Percentiles rank a stretch among this genome's conserved stretches.
Evolutionary conservation across 2,329 filamentous ascomycete species (phyloP).

Genomic region (Cladophialophora bantiana): DNA sequence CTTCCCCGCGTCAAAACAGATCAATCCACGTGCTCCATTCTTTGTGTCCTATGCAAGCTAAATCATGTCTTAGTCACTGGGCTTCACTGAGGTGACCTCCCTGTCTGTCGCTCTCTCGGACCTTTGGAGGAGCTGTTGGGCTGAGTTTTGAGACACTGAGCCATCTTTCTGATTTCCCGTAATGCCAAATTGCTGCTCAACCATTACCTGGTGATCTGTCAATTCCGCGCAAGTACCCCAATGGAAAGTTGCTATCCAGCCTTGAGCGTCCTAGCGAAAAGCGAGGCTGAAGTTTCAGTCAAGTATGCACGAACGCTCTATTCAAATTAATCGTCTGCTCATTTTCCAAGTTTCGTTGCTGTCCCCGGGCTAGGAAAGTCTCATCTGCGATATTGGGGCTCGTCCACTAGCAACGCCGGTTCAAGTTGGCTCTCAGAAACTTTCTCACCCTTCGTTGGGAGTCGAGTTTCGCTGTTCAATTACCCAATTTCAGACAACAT

Average conservation of each 20-base stretch:
- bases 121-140: not conserved
- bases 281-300: not conserved
- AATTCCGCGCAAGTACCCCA: not conserved
- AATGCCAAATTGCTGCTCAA: not conserved
- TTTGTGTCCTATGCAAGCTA: not conserved
- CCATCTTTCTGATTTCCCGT: not conserved
- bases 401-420: not conserved
- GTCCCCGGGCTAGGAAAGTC: not conserved
- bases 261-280: not conserved
- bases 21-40: no score
- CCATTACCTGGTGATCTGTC: not conserved
- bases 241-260: not conserved
- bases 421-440: not conserved
- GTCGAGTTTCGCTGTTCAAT: not conserved
- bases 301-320: not conserved
- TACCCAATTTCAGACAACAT: not conserved
- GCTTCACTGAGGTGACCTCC: not conserved
- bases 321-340: not conserved
- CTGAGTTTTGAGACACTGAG: not conserved
- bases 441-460: not conserved
- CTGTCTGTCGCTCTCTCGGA: not conserved
- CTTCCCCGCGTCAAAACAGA: not conserved
- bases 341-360: not conserved
- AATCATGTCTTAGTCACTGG: not conserved
- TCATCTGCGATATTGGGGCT: not conserved